Base-by-base conservation (phyloP, 331 rosid genomes). In the Rosa hybrid region DNA sequence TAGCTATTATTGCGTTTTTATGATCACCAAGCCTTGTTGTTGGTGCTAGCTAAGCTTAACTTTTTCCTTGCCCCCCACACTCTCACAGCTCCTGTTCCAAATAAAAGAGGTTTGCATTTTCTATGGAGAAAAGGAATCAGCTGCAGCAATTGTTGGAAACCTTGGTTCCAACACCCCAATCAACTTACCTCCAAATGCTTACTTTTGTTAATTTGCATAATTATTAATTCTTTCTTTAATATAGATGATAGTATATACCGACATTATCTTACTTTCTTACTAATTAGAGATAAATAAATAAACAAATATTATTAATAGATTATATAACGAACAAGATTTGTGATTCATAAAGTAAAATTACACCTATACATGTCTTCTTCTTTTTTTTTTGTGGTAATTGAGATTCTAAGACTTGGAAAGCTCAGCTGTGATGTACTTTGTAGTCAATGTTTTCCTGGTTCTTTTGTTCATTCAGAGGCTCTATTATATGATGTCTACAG, bases 61-160 rank as follows among this genome's bases (percentile, higher is more conserved):
- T 90, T 88, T 92, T 90, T 73, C 54, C 78, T 86, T 81, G 82
- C 79, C 77, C 81, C 80, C 81, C 84, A 68, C 71, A 67, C 49
- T 68, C 48, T 39, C 72, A 68, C 72, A 78, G 81, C 86, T 85
- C 83, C 83, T 86, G 83, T 87, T 87, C 68, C 48, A 48, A 6
- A 81, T 44, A 81, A 87, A 90, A 85, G 78, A 80, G 70, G 63
- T 79, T 71, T 41, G 21, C 79, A 64, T 87, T 72, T 81, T 83
- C 78, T 42, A 79, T 68, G 10, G 50, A 51, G 62, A 77, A 83
- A 84, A 71, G 39, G 20, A 68, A 87, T 87, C 84, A 77, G 62
- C 75, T 83, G 83, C 84, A 53, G 53, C 82, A 78, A 10, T 17
- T 80, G 76, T 73, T 80, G 27, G 44, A 11, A 72, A 45, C 76